Percentiles rank a stretch among this genome's conserved stretches.
Conservation (phyloP, 169 alveolate genomes). For the Cryptosporidium bovis region DNA sequence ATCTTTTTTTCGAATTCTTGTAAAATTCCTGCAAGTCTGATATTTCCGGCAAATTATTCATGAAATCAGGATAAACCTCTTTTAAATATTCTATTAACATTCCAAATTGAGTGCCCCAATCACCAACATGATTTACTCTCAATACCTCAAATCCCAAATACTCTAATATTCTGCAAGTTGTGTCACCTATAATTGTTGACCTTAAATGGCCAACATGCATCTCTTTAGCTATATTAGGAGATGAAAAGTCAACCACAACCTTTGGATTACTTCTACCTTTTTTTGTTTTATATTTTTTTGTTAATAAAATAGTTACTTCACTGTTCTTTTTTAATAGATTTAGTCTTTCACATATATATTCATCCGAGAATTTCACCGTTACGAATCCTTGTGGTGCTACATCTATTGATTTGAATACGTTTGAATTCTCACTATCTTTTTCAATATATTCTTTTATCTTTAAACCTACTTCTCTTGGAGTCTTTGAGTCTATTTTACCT, state of each 20-base stretch:
- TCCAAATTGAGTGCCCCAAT: constrained; percentile 99
- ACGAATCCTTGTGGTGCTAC: constrained; percentile 87
- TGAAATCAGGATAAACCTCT: constrained; percentile 91
- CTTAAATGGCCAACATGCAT: constrained; percentile 99
- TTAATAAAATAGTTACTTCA: constrained; percentile 74
- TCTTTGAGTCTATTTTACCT: constrained; percentile 76
- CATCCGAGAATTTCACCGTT: constrained; percentile 77
- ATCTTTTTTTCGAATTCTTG: constrained; percentile 92
- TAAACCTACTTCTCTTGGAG: constrained; percentile 83
- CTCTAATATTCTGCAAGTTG: constrained; percentile 92
- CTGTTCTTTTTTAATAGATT: constrained; percentile 71
- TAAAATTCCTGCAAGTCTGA: constrained; percentile 95
- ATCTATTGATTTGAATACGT: constrained; percentile 79
- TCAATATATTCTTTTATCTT: constrained; percentile 80
- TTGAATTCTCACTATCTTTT: constrained; percentile 35
- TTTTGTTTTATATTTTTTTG: constrained; percentile 47
- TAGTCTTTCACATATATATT: constrained; percentile 67
- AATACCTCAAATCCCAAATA: constrained; percentile 86
- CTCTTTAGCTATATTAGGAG: constrained; percentile 99
- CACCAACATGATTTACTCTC: constrained; percentile 97
- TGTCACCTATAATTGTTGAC: constrained; percentile 97
- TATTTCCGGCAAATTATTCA: constrained; percentile 90
- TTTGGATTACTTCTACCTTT: constrained; percentile 43
- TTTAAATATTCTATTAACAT: constrained; percentile 94
- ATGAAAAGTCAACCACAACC: constrained; percentile 96